These are phyloP conservation scores for Calonectria pauciramosa DNA, from an alignment of 2,329 filamentous ascomycete species.

Conservation along the genomic window DNA sequence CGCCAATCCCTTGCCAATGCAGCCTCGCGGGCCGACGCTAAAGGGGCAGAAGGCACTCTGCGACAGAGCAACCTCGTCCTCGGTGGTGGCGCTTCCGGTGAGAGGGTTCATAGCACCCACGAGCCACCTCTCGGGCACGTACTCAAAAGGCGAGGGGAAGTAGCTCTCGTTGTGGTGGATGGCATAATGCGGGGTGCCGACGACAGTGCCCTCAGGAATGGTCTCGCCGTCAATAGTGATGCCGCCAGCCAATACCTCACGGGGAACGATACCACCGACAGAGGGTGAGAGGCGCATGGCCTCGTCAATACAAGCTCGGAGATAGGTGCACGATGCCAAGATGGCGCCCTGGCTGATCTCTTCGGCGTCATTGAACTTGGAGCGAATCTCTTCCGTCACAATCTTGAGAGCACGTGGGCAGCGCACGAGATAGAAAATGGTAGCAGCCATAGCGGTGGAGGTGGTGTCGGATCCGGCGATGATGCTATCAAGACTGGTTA, in stretches of 20 bases:
- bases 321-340: slow-evolving; percentile 68
- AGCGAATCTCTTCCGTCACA: slow-evolving; percentile 66
- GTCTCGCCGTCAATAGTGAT: slow-evolving; percentile 65
- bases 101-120: slow-evolving; percentile 58
- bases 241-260: slow-evolving; percentile 70
- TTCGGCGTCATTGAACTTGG: slow-evolving; percentile 64
- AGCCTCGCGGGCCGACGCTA: slow-evolving; percentile 77
- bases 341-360: slow-evolving; percentile 67
- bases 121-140: slow-evolving; percentile 76
- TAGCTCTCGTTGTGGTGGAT: slow-evolving; percentile 77
- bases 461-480: slow-evolving; percentile 81
- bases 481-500: slow-evolving; percentile 60
- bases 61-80: slow-evolving; percentile 67
- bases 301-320: slow-evolving; percentile 75
- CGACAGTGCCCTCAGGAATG: slow-evolving; percentile 71
- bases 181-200: slow-evolving; percentile 76
- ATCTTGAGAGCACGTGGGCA: slow-evolving; percentile 61
- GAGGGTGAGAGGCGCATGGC: slow-evolving; percentile 75
- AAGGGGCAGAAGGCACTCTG: slow-evolving; percentile 83
- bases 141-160: slow-evolving; percentile 71
- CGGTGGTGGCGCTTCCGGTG: slow-evolving; percentile 56
- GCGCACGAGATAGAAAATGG: slow-evolving; percentile 73
- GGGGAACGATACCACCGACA: slow-evolving; percentile 71
- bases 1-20: slow-evolving; percentile 79
- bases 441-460: slow-evolving; percentile 75